Evolutionary conservation across 441 rosid genomes (phyloP), one percentile per base, ranked within the genome.

Genomic region (Pelargonium citronellum): DNA sequence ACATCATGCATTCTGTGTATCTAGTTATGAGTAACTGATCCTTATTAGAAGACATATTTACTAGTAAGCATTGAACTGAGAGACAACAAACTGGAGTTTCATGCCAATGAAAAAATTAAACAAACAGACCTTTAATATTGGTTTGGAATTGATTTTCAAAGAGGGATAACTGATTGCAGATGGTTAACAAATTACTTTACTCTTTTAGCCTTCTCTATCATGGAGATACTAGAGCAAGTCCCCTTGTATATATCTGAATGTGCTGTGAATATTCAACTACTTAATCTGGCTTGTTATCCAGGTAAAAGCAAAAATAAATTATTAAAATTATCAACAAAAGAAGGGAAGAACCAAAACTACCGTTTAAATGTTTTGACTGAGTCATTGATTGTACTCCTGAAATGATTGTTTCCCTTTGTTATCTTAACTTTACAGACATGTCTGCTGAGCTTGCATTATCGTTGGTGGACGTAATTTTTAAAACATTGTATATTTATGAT

Each of bases 381-480:
- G 66, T 63, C 44, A 63, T n/a, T 34, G 15, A 34, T 63, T 13
- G 7, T 34, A 64, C 46, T 64, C 44, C 67, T 64, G 46, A 64
- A 64, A 64, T 34, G 19, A 24, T 9, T 64, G 44, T 64, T 64
- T 16, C 10, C 46, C 46, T 13, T 17, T 17, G 46, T 58, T 34
- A 64, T 60, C 53, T 49, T 63, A 51, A 58, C 9, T 67, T 30
- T 83, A 84, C 97, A 95, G 99, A 84, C 79, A 82, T 89, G 86
- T 71, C 88, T 63, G 66, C 88, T 13, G 98, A 95, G 67, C 19
- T 82, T 72, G 83, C 85, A 1, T 66, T 83, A 51, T 72, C 66
- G 67, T 79, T 95, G 77, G 91, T 89, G 34, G 97, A 95, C 66
- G 77, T 83, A 53, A 72, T 91, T 77, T 95, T 95, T 78, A 82